Evolutionary conservation across 1,284 basidiomycete species (phyloP), one percentile per base, ranked within the genome.

Genomic region (Malassezia restricta): DNA sequence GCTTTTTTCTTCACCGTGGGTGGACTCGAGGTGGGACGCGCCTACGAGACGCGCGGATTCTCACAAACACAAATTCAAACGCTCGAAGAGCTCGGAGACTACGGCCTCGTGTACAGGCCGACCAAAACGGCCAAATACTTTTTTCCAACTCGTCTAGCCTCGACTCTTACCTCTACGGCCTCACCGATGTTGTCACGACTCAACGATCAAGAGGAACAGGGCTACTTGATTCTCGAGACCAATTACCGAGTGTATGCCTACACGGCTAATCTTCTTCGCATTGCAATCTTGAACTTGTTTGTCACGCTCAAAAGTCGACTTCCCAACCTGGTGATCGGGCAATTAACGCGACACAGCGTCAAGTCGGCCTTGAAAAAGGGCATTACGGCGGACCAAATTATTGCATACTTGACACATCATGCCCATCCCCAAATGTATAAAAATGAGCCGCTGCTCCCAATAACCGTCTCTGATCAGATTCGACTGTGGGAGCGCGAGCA

Each of bases 241-340:
- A 98, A 98, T 76, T 98, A 96, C 76, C 85, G 91, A 59, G 77
- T 98, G 53, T 99, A 98, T 74, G 94, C 94, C 1, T 98, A 99
- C 75, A 99, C 94, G 88, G 87, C 87, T 60, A 98, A 96, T 74
- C 86, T 90, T 29, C 78, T 99, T 12, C 90, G 95, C 74, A 96
- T 91, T 43, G 89, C 92, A 8, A 89, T 99, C 39, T 77, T 99
- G 30, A 94, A 92, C 68, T 79, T 98, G 12, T 99, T 98, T 69
- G 83, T 94, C 38, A 82, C 84, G 15, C 79, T 98, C 71, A 87
- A 88, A 73, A 87, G 88, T 63, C 83, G 92, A 30, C 96, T 96
- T 68, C 88, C 90, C 5, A 96, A 98, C 75, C 79, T 99, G 43
- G 88, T 92, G 7, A 87, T 96, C 24, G 94, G 92, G 20, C 83